A percentile compares a stretch with the other conserved stretches of the same genome.
phyloP scores from a whole-genome alignment of 768 basidiomycete genomes.

The Amanita subjunquillea region DNA sequence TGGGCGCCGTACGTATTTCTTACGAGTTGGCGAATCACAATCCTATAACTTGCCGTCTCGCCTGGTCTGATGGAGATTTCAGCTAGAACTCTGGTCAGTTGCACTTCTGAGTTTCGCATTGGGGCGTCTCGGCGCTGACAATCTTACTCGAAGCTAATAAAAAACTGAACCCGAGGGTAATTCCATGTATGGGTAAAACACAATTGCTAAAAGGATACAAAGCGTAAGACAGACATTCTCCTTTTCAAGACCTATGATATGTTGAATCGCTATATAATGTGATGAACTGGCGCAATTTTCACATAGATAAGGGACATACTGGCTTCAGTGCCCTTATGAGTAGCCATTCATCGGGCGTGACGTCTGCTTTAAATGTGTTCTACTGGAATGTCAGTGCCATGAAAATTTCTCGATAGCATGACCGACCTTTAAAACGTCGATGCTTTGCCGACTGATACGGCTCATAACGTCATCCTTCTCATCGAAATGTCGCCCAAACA shows the following conservation, averaged over 20 bases:
- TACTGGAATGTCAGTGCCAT: constrained; percentile 17
- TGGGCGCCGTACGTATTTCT: too few relatives aligned
- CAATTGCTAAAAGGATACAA: background rate
- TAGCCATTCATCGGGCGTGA: constrained; percentile 85
- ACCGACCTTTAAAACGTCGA: constrained; percentile 86
- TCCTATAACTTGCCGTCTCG: too few relatives aligned
- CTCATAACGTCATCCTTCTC: constrained; percentile 93
- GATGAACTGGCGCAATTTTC: background rate
- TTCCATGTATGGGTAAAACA: background rate
- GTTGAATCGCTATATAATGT: constrained; percentile 19
- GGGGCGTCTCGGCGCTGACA: too few relatives aligned
- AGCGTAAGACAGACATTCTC: background rate
- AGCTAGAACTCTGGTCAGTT: background rate
- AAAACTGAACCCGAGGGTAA: background rate
- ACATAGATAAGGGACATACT: constrained; percentile 28
- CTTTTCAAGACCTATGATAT: constrained; percentile 12
- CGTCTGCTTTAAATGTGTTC: constrained; percentile 83
- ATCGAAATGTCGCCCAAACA: constrained; percentile 93
- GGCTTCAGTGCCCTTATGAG: constrained; percentile 84
- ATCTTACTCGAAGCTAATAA: background rate
- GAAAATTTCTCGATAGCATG: constrained; percentile 1
- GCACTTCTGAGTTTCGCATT: background rate
- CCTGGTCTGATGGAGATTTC: too few relatives aligned
- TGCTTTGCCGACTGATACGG: constrained; percentile 84
- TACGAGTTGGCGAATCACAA: too few relatives aligned